Evolutionary conservation across 192 early-diverging fungal species (phyloP).

Genomic region (Glomus cerebriforme): DNA sequence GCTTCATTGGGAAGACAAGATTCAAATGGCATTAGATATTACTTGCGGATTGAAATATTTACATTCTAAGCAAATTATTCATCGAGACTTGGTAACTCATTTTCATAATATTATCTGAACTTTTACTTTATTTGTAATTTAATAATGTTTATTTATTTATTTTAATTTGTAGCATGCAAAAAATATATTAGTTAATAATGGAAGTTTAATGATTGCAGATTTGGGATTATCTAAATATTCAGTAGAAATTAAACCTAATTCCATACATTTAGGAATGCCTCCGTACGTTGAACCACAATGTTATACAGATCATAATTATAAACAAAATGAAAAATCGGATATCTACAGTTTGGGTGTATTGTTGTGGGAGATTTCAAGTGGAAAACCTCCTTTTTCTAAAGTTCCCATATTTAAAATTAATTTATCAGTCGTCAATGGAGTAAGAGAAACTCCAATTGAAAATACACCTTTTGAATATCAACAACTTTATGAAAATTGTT

Average conservation of each 20-base stretch:
- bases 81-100: too few species aligned
- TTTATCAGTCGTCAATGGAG: conserved; percentile 36
- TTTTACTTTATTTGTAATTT: too few species aligned
- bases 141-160: not conserved
- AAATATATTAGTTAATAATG: too few species aligned
- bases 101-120: too few species aligned
- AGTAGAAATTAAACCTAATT: not conserved
- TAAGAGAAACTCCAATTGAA: conserved; percentile 35
- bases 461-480: too few species aligned
- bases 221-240: not conserved
- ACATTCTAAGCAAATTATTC: too few species aligned
- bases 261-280: not conserved
- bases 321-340: conserved; percentile 37
- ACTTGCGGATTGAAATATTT: too few species aligned
- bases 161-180: too few species aligned
- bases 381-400: conserved; percentile 27
- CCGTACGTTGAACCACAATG: not conserved
- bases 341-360: conserved; percentile 46
- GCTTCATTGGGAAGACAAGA: too few species aligned
- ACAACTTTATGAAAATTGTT: too few species aligned
- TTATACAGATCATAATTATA: not conserved
- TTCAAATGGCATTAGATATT: too few species aligned
- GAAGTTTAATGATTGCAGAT: too few species aligned
- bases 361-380: conserved; percentile 49
- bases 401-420: not conserved